Conservation (phyloP, 345 rosid species). For the Luvunga scandens region DNA sequence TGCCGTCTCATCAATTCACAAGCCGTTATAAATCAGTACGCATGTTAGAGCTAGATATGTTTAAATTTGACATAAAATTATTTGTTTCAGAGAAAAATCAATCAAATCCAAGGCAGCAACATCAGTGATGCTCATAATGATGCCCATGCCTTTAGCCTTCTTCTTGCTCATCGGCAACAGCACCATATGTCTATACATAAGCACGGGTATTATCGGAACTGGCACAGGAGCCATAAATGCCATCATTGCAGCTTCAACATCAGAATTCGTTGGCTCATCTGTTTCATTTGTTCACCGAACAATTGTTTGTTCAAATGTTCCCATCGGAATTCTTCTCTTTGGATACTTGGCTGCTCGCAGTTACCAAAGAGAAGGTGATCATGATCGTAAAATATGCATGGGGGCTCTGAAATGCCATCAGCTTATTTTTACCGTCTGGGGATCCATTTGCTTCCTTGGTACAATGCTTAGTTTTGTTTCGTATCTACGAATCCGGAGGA, state of each 20-base stretch:
- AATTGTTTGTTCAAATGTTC: slow-evolving; percentile 15
- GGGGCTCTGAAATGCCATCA: slow-evolving; percentile 15
- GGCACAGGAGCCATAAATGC: slow-evolving; percentile 33
- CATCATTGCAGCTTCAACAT: slow-evolving; percentile 27
- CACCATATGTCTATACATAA: slow-evolving; percentile 22
- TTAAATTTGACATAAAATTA: not conserved
- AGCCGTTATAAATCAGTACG: no score
- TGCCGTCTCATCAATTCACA: no score
- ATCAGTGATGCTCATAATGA: slow-evolving; percentile 24
- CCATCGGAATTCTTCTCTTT: slow-evolving; percentile 22
- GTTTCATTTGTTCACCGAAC: slow-evolving; percentile 12
- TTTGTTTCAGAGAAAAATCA: slow-evolving; percentile 20
- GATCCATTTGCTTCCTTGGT: slow-evolving; percentile 17
- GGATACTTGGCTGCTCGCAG: slow-evolving; percentile 25
- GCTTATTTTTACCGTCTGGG: slow-evolving; percentile 23
- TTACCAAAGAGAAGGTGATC: slow-evolving; percentile 4
- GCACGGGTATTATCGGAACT: slow-evolving; percentile 32
- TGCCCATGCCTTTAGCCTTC: slow-evolving; percentile 31
- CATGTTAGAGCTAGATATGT: no score
- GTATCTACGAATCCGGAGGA: slow-evolving; percentile 6
- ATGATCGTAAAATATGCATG: not conserved
- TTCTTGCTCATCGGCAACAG: slow-evolving; percentile 26
- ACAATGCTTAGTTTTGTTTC: slow-evolving; percentile 16
- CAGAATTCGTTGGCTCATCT: slow-evolving; percentile 25
- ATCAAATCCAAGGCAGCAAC: slow-evolving; percentile 20